Base-by-base conservation (phyloP, 148 eudicot genomes). In the Oxyria digyna region DNA sequence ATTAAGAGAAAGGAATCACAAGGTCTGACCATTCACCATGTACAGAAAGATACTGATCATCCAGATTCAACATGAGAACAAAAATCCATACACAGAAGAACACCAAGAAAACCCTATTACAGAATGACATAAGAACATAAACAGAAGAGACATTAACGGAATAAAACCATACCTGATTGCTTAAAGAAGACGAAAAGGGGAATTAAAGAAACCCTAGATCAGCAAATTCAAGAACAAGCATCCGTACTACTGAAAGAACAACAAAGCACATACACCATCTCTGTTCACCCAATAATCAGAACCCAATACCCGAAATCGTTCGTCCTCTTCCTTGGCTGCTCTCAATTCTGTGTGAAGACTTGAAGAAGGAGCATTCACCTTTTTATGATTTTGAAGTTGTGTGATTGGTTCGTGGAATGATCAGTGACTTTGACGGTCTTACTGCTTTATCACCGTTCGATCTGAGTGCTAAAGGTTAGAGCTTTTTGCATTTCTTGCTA, bases 371-470 rank as follows among this genome's bases (percentile, higher is more conserved):
- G 38, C 35, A 59, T 14, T 29, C 65, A 20, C 65, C 65, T 31
- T 59, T 59, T 57, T 4, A 59, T 13, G 38, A 37, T 31, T 59
- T 59, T 57, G 20, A 59, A 4, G 38, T 10, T 59, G 11, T 59
- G 21, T 18, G 65, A 59, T 59, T 59, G 65, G 65, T 31, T 59
- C 37, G 18, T 14, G 0, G 37, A 59, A 29, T 20, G 29, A 21
- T 21, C 32, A 59, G 10, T 59, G 65, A 57, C 64, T 24, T 57
- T 57, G 64, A 57, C 64, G 13, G 33, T 32, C 64, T 57, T 17
- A 13, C 64, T 57, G 13, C n/a, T 57, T 14, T 14, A 29, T 57
- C 64, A 57, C 64, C 64, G 64, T 57, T 26, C 35, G 64, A 57
- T 57, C 64, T 57, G 2, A 27, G 64, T 27, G 14, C 4, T 57